These are phyloP conservation scores for Elsinoe perseae DNA, from an alignment of 2,329 filamentous ascomycete genomes.

Conservation along the genomic window DNA sequence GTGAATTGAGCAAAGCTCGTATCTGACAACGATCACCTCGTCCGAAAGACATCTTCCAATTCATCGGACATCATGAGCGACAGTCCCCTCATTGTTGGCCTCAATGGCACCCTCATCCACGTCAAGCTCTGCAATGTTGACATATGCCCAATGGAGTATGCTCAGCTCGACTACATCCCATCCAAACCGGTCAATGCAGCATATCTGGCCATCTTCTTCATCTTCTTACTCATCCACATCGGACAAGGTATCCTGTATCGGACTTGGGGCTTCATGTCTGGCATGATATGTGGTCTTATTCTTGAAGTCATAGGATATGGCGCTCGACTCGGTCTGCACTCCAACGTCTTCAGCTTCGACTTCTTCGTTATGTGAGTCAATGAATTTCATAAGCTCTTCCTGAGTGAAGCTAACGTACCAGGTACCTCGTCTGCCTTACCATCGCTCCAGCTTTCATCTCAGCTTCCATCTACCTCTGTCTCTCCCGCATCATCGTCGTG, in stretches of 20 bases:
- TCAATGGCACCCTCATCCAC: conserved; percentile 11
- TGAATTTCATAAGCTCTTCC: too few species aligned
- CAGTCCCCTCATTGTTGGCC: conserved; percentile 6
- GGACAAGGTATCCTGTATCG: conserved; percentile 43
- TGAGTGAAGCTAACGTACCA: conserved; percentile 18
- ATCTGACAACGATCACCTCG: neutral
- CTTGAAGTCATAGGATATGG: conserved; percentile 51
- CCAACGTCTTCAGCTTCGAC: conserved; percentile 43
- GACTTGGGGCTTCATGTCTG: conserved; percentile 50
- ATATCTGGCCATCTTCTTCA: conserved; percentile 45
- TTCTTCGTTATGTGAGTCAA: conserved; percentile 45
- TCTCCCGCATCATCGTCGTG: conserved; percentile 49
- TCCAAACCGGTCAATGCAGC: conserved; percentile 45
- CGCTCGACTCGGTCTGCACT: conserved; percentile 46
- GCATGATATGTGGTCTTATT: conserved; percentile 41
- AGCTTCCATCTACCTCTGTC: conserved; percentile 49
- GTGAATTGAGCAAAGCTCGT: neutral
- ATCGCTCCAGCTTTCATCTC: conserved; percentile 50
- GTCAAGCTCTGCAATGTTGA: conserved; percentile 22
- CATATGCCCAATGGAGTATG: conserved; percentile 28
- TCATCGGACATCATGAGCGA: conserved; percentile 13
- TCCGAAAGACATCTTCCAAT: neutral
- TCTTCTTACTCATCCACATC: conserved; percentile 43
- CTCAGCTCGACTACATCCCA: conserved; percentile 48
- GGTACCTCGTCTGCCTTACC: conserved; percentile 49